Conservation (phyloP, 2,329 filamentous ascomycete genomes). For the Drechslera avenae region DNA sequence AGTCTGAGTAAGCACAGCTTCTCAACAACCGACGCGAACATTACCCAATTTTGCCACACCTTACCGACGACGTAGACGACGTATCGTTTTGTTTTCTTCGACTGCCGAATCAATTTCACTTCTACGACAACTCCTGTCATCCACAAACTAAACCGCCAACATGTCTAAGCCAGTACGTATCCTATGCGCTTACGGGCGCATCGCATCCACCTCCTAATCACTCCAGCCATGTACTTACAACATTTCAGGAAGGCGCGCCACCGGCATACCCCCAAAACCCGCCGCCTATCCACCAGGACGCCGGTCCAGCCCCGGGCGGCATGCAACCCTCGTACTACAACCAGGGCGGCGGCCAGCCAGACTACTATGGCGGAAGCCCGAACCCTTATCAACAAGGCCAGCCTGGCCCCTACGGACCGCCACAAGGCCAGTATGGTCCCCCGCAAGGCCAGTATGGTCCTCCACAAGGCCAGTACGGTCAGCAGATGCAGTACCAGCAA, state of each 20-base stretch:
- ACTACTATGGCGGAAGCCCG: conserved; percentile 30
- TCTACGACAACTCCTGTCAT: not conserved
- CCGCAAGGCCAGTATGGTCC: conserved; percentile 31
- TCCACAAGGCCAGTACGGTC: conserved; percentile 34
- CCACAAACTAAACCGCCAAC: not conserved
- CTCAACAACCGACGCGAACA: not conserved
- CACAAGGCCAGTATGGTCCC: conserved; percentile 26
- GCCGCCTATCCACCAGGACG: conserved; percentile 40
- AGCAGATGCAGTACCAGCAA: conserved; percentile 46
- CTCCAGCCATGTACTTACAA: conserved; percentile 7
- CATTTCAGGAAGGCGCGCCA: conserved; percentile 35
- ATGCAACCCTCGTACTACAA: conserved; percentile 27
- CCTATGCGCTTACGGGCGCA: no score
- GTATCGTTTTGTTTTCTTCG: no score
- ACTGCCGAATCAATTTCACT: no score
- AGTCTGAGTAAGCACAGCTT: not conserved
- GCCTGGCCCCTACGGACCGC: conserved; percentile 18
- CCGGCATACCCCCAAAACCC: conserved; percentile 43
- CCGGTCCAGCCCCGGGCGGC: conserved; percentile 25
- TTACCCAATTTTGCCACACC: no score
- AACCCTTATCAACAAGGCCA: conserved; percentile 35
- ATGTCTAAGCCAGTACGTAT: not conserved
- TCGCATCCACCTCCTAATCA: not conserved
- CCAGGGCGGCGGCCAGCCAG: conserved; percentile 20
- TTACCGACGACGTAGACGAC: no score